Percentiles rank a stretch among this genome's conserved stretches.
phyloP scores from a whole-genome alignment of 2,329 filamentous ascomycete species.

The Ceratocystis albifundus region DNA sequence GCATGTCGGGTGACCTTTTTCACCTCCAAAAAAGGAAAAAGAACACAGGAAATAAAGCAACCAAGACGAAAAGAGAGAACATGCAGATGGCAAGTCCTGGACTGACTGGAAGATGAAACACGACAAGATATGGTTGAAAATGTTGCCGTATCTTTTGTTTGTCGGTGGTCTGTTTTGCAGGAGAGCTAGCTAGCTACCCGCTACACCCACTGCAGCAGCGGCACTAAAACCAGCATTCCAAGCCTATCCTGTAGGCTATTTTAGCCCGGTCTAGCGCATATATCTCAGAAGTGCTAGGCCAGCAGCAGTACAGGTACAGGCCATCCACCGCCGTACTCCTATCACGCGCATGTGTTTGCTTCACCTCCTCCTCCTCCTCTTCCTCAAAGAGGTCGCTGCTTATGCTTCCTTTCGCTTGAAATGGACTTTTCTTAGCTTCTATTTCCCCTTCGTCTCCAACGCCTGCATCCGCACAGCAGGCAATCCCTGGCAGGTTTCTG shows the following conservation, averaged over 20 bases:
- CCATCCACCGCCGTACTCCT: background rate
- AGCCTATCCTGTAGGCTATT: background rate
- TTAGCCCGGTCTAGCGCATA: background rate
- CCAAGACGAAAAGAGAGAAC: background rate
- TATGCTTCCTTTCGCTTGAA: too few species aligned
- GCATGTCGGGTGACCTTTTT: slow-evolving; percentile 1
- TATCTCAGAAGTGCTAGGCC: too few species aligned
- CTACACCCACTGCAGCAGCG: too few species aligned
- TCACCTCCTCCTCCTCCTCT: too few species aligned
- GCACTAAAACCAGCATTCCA: background rate
- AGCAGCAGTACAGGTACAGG: background rate
- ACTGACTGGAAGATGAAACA: background rate
- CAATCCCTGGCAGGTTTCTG: too few species aligned
- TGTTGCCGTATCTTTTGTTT: too few species aligned
- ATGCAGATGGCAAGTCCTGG: background rate
- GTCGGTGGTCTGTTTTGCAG: too few species aligned
- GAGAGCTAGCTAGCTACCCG: too few species aligned
- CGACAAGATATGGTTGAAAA: background rate
- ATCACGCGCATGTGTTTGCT: background rate
- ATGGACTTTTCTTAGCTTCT: too few species aligned
- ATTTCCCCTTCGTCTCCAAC: too few species aligned
- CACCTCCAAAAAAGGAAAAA: background rate
- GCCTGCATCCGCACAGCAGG: too few species aligned
- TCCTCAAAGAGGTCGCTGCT: too few species aligned
- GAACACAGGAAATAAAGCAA: background rate